phyloP scores from a whole-genome alignment of 208 protist species.

The Borovskyia barvae region DNA sequence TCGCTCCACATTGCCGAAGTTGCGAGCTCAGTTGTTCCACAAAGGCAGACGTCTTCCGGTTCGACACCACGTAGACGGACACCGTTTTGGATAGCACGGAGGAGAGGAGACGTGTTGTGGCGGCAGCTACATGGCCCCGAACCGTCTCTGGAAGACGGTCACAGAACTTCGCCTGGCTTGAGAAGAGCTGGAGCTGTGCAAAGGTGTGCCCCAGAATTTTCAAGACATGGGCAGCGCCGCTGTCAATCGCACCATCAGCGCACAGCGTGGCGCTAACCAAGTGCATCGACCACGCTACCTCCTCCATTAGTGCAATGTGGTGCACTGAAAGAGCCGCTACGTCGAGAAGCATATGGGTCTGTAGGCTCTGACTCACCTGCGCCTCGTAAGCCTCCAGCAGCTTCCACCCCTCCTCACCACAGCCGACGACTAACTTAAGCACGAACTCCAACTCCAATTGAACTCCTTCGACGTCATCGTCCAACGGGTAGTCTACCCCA shows the following conservation, averaged over 20 bases:
- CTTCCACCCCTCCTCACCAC: conserved; percentile 32
- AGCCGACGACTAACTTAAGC: conserved; percentile 28
- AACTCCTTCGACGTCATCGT: conserved; percentile 41
- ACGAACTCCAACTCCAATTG: conserved; percentile 45
- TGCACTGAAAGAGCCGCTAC: background rate
- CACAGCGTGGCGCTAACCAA: conserved; percentile 21
- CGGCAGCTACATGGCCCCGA: conserved; percentile 18
- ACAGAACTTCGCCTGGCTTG: background rate
- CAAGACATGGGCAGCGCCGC: conserved; percentile 10
- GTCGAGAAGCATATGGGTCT: conserved; percentile 7
- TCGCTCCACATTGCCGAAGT: conserved; percentile 27
- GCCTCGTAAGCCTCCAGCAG: conserved; percentile 13
- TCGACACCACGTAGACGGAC: conserved; percentile 21
- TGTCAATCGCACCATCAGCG: conserved; percentile 15
- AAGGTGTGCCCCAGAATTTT: conserved; percentile 23
- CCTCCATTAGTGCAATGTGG: conserved; percentile 20
- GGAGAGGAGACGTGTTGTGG: conserved; percentile 8
- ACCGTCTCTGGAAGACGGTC: conserved; percentile 14
- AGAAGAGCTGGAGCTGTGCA: conserved; percentile 15
- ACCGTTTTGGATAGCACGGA: conserved; percentile 23
- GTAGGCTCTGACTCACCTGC: background rate
- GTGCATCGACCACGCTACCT: conserved; percentile 29
- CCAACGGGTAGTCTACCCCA: conserved; percentile 29
- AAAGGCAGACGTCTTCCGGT: conserved; percentile 29
- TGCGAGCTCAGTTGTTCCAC: conserved; percentile 23